Evolutionary conservation across 1,284 basidiomycete species (phyloP), one percentile per base, ranked within the genome.

Genomic region (Malassezia japonica): DNA sequence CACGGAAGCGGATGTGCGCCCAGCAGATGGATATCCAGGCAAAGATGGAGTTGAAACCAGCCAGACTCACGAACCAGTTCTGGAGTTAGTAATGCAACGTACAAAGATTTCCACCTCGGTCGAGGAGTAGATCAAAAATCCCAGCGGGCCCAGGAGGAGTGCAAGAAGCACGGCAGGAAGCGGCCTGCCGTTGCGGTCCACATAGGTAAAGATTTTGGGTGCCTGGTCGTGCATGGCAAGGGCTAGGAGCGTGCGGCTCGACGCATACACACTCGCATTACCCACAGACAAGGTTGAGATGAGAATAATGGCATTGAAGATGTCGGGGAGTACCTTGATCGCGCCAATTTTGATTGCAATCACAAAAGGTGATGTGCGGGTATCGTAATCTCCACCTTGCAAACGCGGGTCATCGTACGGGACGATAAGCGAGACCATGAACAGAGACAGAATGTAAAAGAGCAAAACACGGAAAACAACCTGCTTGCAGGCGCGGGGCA

Each of bases 351-450:
- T 60, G 46, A 78, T 67, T 24, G 77, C 74, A 48, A 78, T 75
- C 56, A 79, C 77, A 63, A 79, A 78, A 4, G 78, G 78, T 4
- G 76, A 78, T 61, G 48, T 70, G 55, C 38, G 60, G 18, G 77
- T 75, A 45, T 76, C 74, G 29, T 69, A 62, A 10, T 54, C 51
- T 9, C 57, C 55, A 15, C 52, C 28, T 12, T 21, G 40, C 50
- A 65, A 45, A 51, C 39, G 37, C 33, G 56, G 10, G 59, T 37
- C 24, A 42, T 66, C 49, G 37, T 46, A 71, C 9, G 74, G 74
- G 23, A 78, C 67, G 28, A 76, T 68, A 13, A 78, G 81, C 54
- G 86, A 86, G 46, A 78, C 74, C 55, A 78, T 73, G 44, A 75
- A 70, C 40, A 87, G 78, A 8, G 74, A 74, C 18, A 75, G 64